phyloP scores from a whole-genome alignment of 208 protist genomes.

The Trichomonas tenax region DNA sequence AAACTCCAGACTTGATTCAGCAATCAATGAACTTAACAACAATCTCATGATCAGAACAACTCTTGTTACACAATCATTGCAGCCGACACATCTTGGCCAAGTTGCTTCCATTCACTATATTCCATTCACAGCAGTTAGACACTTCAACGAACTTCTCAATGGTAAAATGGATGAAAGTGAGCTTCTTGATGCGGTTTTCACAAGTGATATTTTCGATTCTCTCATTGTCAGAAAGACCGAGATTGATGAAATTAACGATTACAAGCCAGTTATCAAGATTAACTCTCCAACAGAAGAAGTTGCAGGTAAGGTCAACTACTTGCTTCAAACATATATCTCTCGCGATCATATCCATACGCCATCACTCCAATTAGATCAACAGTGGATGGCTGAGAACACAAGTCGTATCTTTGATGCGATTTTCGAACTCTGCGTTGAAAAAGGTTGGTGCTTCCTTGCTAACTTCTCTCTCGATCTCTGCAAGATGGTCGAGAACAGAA shows the following conservation, averaged over 20 bases:
- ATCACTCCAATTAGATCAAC: background rate
- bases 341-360: background rate
- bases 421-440: constrained; percentile 82
- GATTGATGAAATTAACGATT: background rate
- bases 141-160: background rate
- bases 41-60: background rate
- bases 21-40: background rate
- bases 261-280: background rate
- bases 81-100: constrained; percentile 6
- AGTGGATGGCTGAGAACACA: constrained; percentile 88
- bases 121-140: background rate
- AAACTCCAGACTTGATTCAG: constrained; percentile 62
- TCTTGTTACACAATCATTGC: background rate
- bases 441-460: constrained; percentile 59
- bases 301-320: background rate
- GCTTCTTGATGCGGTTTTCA: background rate
- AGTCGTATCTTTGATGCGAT: constrained; percentile 54
- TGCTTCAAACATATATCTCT: background rate
- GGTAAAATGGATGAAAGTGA: background rate
- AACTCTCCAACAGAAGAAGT: background rate
- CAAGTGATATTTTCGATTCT: background rate
- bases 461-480: background rate
- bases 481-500: background rate
- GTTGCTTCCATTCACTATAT: background rate
- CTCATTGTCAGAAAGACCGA: background rate